phyloP scores from a whole-genome alignment of 805 yeast species.

The Komagataella pseudopastoris region DNA sequence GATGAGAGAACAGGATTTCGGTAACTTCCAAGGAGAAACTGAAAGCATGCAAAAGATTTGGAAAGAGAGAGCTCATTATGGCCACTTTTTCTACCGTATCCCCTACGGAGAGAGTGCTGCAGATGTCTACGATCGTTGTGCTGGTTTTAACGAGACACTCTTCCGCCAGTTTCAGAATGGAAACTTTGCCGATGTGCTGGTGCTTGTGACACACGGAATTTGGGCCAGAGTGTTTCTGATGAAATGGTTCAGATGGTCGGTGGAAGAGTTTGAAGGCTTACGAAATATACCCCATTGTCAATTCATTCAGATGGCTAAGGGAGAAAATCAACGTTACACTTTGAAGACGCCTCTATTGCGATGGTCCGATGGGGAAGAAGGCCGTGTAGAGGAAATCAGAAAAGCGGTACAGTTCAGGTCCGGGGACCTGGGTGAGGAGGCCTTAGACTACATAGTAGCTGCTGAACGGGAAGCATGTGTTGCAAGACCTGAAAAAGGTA shows the following conservation, averaged over 20 bases:
- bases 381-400: not conserved
- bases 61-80: conserved; percentile 78
- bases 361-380: conserved; percentile 27
- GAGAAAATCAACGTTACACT: conserved; percentile 33
- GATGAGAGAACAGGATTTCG: conserved; percentile 90
- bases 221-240: conserved; percentile 88
- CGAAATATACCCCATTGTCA: conserved; percentile 79
- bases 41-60: conserved; percentile 72
- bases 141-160: conserved; percentile 79
- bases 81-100: conserved; percentile 78
- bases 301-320: conserved; percentile 64
- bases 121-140: conserved; percentile 84
- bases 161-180: conserved; percentile 65
- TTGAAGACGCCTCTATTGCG: conserved; percentile 51
- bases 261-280: conserved; percentile 75
- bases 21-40: conserved; percentile 73
- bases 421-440: not conserved
- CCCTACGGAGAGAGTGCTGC: conserved; percentile 96
- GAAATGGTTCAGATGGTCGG: conserved; percentile 93
- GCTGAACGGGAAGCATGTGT: not conserved
- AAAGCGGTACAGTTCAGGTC: not conserved
- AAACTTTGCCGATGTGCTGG: conserved; percentile 67
- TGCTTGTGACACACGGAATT: conserved; percentile 85
- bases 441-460: not conserved
- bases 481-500: not conserved